Percentiles rank a stretch among this genome's conserved stretches.
phyloP scores from a whole-genome alignment of 306 rosid species.

The Prunus kanzakura region DNA sequence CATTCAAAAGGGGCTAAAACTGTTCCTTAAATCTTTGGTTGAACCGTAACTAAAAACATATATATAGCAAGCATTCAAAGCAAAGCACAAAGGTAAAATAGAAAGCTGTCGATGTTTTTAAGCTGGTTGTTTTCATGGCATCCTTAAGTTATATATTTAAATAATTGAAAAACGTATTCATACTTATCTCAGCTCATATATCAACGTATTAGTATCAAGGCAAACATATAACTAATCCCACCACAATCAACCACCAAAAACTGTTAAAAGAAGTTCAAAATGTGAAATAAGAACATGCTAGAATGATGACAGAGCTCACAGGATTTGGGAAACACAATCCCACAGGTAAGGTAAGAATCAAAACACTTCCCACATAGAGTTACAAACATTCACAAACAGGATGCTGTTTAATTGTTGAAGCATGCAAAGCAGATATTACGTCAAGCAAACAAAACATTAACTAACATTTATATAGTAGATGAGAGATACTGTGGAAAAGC shows the following conservation, averaged over 20 bases:
- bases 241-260: neutral
- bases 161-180: neutral
- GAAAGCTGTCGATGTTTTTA: neutral
- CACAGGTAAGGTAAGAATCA: neutral
- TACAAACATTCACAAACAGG: neutral
- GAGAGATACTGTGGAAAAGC: constrained; percentile 23
- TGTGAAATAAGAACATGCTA: neutral
- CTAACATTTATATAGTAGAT: neutral
- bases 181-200: neutral
- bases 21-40: neutral
- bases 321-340: neutral
- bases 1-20: neutral
- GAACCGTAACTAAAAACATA: neutral
- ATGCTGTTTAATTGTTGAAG: neutral
- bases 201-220: neutral
- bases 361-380: neutral
- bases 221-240: neutral
- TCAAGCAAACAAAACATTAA: neutral
- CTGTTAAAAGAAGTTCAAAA: neutral
- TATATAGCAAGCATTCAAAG: neutral
- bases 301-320: neutral
- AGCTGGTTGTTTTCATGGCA: neutral
- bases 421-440: neutral
- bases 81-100: neutral
- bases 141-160: neutral